Base-by-base conservation (phyloP, 768 basidiomycete species). In the Pilatotrama ljubarskyi region DNA sequence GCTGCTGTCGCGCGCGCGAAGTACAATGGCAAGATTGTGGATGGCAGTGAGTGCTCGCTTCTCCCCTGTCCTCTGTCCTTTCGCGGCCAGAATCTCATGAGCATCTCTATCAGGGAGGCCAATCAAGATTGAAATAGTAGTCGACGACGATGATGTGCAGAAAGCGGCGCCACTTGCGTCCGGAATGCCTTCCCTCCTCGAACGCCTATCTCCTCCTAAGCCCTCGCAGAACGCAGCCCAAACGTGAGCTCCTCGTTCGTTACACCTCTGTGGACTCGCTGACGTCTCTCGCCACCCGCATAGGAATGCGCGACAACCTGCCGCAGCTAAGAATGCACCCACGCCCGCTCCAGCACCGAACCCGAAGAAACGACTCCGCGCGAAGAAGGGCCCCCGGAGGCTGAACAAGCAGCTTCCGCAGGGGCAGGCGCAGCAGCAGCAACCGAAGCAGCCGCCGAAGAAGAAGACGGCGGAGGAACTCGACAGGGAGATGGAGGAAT, bases 401-500 rank as follows among this genome's bases (percentile, higher is more conserved):
- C 69, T 90, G 42, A 90, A 89, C 68, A 91, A 91, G 72, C 49
- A 62, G 38, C 51, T 44, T 1, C 52, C 48, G 24, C 61, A 63
- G 15, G 41, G 35, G 36, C 56, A 63, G 49, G 26, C 17, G 17
- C n/a, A 24, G 17, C n/a, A 24, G 17, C 81, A 86, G 0, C 68
- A 75, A 5, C 84, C 48, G 14, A 43, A 46, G 40, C 51, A 59
- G 32, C 51, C 53, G 6, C 46, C 35, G n/a, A 58, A 58, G 52
- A 43, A 46, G 46, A 50, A 52, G 53, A 82, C 87, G 0, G 68
- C 75, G 7, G 84, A 80, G 25, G 82, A 91, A 59, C 78, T 92
- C 22, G 90, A 92, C 70, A 78, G 81, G 69, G 90, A 92, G 71
- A 91, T 92, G 87, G 90, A 92, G 56, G 86, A 87, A 49, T 92